phyloP scores from a whole-genome alignment of 352 stramenopile species.

The Saprolegnia parasitica region DNA sequence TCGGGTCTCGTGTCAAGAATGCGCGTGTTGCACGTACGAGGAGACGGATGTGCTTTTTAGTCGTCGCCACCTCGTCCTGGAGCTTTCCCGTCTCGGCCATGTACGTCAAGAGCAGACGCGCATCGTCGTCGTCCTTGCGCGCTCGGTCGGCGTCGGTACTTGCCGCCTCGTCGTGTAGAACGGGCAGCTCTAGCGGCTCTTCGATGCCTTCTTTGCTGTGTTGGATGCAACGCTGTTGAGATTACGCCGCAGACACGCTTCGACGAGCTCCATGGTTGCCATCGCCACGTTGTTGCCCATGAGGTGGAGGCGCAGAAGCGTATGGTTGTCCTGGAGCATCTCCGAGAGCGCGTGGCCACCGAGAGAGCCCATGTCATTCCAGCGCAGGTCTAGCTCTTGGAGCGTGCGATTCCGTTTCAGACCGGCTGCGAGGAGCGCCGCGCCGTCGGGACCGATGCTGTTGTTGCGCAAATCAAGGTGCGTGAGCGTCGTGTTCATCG shows the following conservation, averaged over 20 bases:
- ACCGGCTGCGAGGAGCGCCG: constrained; percentile 51
- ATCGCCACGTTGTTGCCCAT: constrained; percentile 76
- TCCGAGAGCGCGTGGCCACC: constrained; percentile 68
- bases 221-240: constrained; percentile 24
- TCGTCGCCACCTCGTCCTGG: constrained; percentile 27
- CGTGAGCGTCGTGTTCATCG: constrained; percentile 57
- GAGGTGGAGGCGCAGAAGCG: constrained; percentile 55
- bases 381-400: constrained; percentile 67
- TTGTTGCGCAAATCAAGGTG: constrained; percentile 82
- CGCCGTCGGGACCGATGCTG: constrained; percentile 68
- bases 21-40: not conserved
- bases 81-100: constrained; percentile 64
- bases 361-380: constrained; percentile 75
- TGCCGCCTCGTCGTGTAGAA: not conserved
- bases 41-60: not conserved
- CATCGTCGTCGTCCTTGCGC: constrained; percentile 28
- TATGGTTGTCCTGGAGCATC: constrained; percentile 62
- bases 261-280: constrained; percentile 62
- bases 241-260: constrained; percentile 53
- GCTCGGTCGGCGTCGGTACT: not conserved
- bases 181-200: not conserved
- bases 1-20: not conserved
- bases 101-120: constrained; percentile 59
- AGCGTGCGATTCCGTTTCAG: constrained; percentile 61
- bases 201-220: not conserved